Evolutionary conservation across 805 yeast genomes (phyloP).

Genomic region (Saccharomycopsis javanensis): DNA sequence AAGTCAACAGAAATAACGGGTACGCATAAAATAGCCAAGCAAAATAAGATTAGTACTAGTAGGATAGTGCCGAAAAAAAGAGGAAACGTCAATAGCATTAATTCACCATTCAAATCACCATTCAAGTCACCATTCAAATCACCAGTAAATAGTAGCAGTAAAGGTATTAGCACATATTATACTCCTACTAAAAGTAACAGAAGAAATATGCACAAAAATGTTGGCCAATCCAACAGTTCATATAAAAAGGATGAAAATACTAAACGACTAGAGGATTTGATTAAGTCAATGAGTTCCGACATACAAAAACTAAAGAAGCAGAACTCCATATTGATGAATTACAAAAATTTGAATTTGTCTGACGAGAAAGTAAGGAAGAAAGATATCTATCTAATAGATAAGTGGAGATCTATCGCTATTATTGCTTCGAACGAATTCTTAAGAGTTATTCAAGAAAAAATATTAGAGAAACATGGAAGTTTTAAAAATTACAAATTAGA

Average conservation of each 20-base stretch:
- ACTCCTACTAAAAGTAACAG: background rate
- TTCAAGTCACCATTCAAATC: conserved; percentile 13
- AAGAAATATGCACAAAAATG: background rate
- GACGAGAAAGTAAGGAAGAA: background rate
- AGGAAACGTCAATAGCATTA: background rate
- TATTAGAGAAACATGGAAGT: conserved; percentile 12
- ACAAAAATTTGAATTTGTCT: conserved; percentile 9
- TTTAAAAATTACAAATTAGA: conserved; percentile 14
- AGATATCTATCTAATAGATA: conserved; percentile 10
- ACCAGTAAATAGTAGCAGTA: background rate
- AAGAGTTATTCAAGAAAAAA: conserved; percentile 7
- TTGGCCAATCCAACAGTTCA: background rate
- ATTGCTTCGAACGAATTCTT: conserved; percentile 5
- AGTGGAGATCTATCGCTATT: conserved; percentile 10
- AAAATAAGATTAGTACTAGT: background rate
- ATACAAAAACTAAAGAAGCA: conserved; percentile 6
- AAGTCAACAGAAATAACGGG: background rate
- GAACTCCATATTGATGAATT: conserved; percentile 6
- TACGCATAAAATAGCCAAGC: background rate
- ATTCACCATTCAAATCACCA: conserved; percentile 11
- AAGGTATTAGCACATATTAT: background rate
- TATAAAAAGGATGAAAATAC: background rate
- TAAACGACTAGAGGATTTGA: background rate
- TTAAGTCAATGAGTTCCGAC: background rate
- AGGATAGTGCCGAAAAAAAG: background rate